A percentile compares a stretch with the other conserved stretches of the same genome.
Conservation (phyloP, 2,329 filamentous ascomycete species). For the Aspergillus ochraceus region DNA sequence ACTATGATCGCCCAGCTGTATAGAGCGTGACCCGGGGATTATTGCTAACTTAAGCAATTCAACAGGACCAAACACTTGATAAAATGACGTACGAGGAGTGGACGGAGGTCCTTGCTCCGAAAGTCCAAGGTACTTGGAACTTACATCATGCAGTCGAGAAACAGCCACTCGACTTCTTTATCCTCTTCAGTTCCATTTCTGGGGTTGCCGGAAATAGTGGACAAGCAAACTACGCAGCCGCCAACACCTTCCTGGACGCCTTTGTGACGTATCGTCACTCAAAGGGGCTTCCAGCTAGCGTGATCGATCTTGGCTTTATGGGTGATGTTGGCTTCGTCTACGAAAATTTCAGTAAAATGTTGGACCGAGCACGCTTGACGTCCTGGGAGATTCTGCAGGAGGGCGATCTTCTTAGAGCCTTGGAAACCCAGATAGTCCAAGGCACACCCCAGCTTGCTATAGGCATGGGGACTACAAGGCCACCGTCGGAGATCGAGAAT, state of each 20-base stretch:
- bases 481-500: not conserved
- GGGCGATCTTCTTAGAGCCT: constrained; percentile 5
- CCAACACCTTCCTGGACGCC: constrained; percentile 36
- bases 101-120: constrained; percentile 28
- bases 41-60: not conserved
- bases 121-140: constrained; percentile 29
- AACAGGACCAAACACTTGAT: constrained; percentile 21
- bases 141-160: constrained; percentile 17
- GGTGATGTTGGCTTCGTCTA: constrained; percentile 17
- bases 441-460: constrained; percentile 2
- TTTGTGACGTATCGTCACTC: constrained; percentile 20
- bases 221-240: constrained; percentile 38
- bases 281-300: constrained; percentile 14
- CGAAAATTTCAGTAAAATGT: constrained; percentile 15
- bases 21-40: not conserved
- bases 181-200: constrained; percentile 38
- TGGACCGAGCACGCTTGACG: constrained; percentile 10
- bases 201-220: constrained; percentile 29
- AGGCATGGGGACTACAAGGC: constrained; percentile 3
- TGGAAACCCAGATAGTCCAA: constrained; percentile 1
- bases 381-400: constrained; percentile 10
- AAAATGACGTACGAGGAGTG: constrained; percentile 37
- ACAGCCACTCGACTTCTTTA: constrained; percentile 42
- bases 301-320: constrained; percentile 17
- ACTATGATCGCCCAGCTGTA: no score